Evolutionary conservation across 2,329 filamentous ascomycete genomes (phyloP).

Genomic region (Plectosphaerella sp.): DNA sequence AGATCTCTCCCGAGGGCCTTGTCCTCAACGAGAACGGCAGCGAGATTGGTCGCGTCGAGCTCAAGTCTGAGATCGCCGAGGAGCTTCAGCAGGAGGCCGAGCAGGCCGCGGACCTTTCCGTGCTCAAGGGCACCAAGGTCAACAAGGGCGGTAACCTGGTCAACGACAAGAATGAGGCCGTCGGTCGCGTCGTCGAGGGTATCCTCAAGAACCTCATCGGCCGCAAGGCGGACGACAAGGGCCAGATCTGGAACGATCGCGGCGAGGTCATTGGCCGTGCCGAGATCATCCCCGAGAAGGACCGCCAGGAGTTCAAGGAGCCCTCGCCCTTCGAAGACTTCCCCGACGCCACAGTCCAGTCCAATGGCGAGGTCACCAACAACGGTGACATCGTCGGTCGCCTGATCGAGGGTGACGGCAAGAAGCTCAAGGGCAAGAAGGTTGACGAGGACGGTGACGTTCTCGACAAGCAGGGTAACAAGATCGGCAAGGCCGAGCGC

Average conservation of each 20-base stretch:
- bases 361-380: conserved; percentile 47
- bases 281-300: conserved; percentile 56
- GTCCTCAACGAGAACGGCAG: conserved; percentile 29
- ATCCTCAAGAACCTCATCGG: conserved; percentile 60
- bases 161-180: conserved; percentile 44
- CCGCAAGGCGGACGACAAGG: conserved; percentile 59
- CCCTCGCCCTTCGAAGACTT: conserved; percentile 55
- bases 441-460: conserved; percentile 69
- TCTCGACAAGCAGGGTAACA: conserved; percentile 62
- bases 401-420: conserved; percentile 59
- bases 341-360: conserved; percentile 47
- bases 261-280: conserved; percentile 65
- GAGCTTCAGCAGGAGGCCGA: conserved; percentile 19
- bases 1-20: conserved; percentile 29
- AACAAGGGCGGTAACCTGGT: conserved; percentile 58
- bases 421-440: conserved; percentile 58
- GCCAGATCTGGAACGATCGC: conserved; percentile 66
- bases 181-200: conserved; percentile 62
- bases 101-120: conserved; percentile 35
- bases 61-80: conserved; percentile 23
- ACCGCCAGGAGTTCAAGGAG: conserved; percentile 43
- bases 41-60: conserved; percentile 26
- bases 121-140: conserved; percentile 49
- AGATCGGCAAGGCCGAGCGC: conserved; percentile 62
- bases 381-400: conserved; percentile 54